A percentile compares a stretch with the other conserved stretches of the same genome.
Evolutionary conservation across 768 basidiomycete species (phyloP).

Genomic region (Phlebiopsis flavidoalba): DNA sequence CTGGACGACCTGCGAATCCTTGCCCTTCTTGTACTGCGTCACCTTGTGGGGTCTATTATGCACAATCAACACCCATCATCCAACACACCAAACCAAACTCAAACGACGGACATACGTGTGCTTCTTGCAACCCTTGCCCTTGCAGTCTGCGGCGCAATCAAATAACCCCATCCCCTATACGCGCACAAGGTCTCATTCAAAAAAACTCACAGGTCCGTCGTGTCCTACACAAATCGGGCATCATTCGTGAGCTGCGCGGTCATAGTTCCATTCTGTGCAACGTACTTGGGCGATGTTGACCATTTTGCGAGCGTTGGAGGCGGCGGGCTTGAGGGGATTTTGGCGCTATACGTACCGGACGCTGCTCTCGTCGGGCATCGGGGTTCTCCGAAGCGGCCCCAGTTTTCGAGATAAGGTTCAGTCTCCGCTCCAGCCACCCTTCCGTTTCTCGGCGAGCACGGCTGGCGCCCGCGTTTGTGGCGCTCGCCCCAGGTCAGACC

Average conservation of each 20-base stretch:
- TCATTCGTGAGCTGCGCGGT: slow-evolving; percentile 11
- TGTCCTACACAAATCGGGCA: slow-evolving; percentile 47
- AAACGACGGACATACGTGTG: slow-evolving; percentile 70
- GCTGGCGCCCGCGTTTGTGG: background rate
- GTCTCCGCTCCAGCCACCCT: slow-evolving; percentile 22
- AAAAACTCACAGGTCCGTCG: slow-evolving; percentile 88
- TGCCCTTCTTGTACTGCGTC: slow-evolving; percentile 99
- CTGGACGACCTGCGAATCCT: slow-evolving; percentile 95
- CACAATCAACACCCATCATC: background rate
- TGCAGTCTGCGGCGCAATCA: slow-evolving; percentile 61
- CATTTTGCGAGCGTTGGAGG: slow-evolving; percentile 52
- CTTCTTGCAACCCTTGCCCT: slow-evolving; percentile 95
- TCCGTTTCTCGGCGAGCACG: background rate
- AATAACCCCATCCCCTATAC: slow-evolving; percentile 9
- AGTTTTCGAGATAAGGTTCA: slow-evolving; percentile 23
- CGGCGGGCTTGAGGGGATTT: slow-evolving; percentile 21
- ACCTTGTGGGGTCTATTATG: slow-evolving; percentile 89
- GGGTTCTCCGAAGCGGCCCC: slow-evolving; percentile 18
- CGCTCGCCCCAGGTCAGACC: background rate
- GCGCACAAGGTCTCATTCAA: background rate
- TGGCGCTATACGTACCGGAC: slow-evolving; percentile 16
- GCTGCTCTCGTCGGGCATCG: slow-evolving; percentile 10
- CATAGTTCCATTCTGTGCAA: slow-evolving; percentile 7
- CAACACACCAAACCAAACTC: slow-evolving; percentile 1
- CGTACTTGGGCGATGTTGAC: slow-evolving; percentile 95